Percentiles rank a stretch among this genome's conserved stretches.
phyloP scores from a whole-genome alignment of 306 rosid genomes.

The Albizia julibrissin region DNA sequence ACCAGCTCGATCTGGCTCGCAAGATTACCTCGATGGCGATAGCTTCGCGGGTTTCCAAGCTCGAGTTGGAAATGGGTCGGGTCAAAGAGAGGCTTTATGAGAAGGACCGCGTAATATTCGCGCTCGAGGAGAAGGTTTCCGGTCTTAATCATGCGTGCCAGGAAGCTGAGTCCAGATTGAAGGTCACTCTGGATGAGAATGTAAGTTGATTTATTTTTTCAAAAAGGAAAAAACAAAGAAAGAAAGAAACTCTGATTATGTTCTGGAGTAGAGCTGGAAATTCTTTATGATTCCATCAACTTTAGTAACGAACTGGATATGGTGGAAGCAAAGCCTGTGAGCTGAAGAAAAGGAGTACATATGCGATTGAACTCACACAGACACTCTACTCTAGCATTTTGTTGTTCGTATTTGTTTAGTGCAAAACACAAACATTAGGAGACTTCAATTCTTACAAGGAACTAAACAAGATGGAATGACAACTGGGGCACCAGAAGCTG shows the following conservation, averaged over 20 bases:
- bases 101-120: constrained; percentile 47
- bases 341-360: not conserved
- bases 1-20: constrained; percentile 82
- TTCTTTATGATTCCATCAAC: not conserved
- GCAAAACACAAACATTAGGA: not conserved
- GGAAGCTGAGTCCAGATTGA: constrained; percentile 58
- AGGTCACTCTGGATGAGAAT: constrained; percentile 57
- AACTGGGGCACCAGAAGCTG: not conserved
- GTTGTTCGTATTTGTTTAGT: not conserved
- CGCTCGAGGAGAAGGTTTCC: constrained; percentile 52
- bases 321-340: not conserved
- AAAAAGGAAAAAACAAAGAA: not conserved
- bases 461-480: not conserved
- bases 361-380: not conserved
- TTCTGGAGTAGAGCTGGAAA: not conserved
- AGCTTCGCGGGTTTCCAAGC: constrained; percentile 67
- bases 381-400: not conserved
- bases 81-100: constrained; percentile 51
- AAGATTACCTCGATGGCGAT: constrained; percentile 80
- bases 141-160: constrained; percentile 46
- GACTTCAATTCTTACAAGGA: not conserved
- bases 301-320: not conserved
- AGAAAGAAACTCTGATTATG: not conserved
- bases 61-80: constrained; percentile 51
- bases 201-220: constrained; percentile 31